Evolutionary conservation across 768 basidiomycete genomes (phyloP).

Genomic region (Tricholoma matsutake): DNA sequence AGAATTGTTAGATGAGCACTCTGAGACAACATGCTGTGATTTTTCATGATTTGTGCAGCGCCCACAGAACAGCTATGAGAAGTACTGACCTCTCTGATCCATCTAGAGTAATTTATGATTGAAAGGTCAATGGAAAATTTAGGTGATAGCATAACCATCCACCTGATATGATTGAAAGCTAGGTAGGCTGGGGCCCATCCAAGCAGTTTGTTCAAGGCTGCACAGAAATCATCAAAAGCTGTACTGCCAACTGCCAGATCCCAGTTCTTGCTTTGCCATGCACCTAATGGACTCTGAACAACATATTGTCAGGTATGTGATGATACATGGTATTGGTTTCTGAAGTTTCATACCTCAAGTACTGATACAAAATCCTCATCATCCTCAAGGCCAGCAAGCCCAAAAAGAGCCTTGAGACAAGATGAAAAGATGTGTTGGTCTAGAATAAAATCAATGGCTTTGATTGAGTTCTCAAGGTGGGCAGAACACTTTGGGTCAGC

Average conservation of each 20-base stretch:
- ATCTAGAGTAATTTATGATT: conserved; percentile 71
- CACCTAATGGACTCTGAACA: conserved; percentile 53
- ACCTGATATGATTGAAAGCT: conserved; percentile 44
- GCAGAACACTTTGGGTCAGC: conserved; percentile 62
- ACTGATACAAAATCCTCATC: conserved; percentile 79
- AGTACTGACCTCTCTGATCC: conserved; percentile 63
- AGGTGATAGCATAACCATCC: conserved; percentile 44
- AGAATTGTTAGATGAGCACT: conserved; percentile 56
- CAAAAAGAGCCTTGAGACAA: conserved; percentile 72
- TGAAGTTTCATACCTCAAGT: conserved; percentile 45
- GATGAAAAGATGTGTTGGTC: conserved; percentile 41
- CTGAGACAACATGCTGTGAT: conserved; percentile 48
- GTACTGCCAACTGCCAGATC: conserved; percentile 66
- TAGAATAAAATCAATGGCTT: conserved; percentile 62
- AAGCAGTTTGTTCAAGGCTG: conserved; percentile 46
- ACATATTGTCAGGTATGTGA: neutral
- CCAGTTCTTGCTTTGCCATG: conserved; percentile 89
- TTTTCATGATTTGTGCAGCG: neutral
- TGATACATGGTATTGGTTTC: conserved; percentile 17
- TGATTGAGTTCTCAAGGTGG: conserved; percentile 55
- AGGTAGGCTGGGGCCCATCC: conserved; percentile 25
- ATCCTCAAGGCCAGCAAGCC: conserved; percentile 60
- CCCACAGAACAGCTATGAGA: neutral
- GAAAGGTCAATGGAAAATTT: conserved; percentile 54
- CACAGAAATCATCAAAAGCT: conserved; percentile 68